Conservation (phyloP, 2,329 filamentous ascomycete species). For the Aspergillus neoniger region DNA sequence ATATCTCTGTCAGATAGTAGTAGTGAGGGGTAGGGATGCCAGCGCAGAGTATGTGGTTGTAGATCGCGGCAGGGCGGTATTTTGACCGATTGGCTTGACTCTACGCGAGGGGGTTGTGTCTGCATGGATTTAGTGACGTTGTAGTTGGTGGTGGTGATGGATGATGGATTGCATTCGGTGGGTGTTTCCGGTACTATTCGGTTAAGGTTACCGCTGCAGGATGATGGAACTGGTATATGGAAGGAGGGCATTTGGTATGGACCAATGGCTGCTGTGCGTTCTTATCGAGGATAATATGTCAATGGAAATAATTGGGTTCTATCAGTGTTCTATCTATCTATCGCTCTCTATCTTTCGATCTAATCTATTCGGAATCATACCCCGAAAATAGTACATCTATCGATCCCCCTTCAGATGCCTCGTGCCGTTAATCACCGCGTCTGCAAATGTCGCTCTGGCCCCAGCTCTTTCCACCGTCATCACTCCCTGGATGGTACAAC, state of each 20-base stretch:
- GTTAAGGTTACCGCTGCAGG: constrained; percentile 10
- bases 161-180: not conserved
- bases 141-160: not conserved
- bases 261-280: not conserved
- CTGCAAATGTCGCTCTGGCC: constrained; percentile 56
- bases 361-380: not conserved
- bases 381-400: not conserved
- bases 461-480: constrained; percentile 60
- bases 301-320: not conserved
- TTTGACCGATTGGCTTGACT: not conserved
- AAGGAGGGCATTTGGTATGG: too few species aligned
- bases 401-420: constrained; percentile 28
- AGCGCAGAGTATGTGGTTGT: not conserved
- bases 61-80: not conserved
- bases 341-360: not conserved
- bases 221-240: not conserved
- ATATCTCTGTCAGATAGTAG: not conserved
- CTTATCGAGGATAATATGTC: not conserved
- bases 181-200: constrained; percentile 2
- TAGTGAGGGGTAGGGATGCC: not conserved
- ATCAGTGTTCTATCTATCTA: not conserved
- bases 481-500: constrained; percentile 64
- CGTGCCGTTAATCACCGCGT: constrained; percentile 47
- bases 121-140: not conserved
- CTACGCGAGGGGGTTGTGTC: not conserved